A percentile compares a stretch with the other conserved stretches of the same genome.
Conservation (phyloP, 495 filamentous ascomycete genomes). For the Aspergillus diversus region DNA sequence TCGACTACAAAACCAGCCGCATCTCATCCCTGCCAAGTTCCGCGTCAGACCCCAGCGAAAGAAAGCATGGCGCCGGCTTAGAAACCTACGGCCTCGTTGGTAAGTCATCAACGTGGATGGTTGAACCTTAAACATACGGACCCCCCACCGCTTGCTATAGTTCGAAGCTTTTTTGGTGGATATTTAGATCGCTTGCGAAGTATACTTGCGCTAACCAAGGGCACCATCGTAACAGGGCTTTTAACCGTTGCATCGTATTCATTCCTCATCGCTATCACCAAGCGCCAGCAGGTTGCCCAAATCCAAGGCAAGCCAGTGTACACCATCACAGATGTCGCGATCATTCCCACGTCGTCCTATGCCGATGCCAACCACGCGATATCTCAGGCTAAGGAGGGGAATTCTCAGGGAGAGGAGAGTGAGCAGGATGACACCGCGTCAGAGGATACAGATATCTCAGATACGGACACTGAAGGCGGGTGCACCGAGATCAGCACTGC, state of each 20-base stretch:
- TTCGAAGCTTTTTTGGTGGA: background rate
- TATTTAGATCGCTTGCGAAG: slow-evolving; percentile 1
- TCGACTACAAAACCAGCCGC: slow-evolving; percentile 75
- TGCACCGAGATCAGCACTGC: slow-evolving; percentile 40
- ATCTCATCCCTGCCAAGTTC: slow-evolving; percentile 49
- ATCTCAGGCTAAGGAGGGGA: slow-evolving; percentile 58
- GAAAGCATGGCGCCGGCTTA: slow-evolving; percentile 44
- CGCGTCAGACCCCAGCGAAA: slow-evolving; percentile 40
- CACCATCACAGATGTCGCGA: slow-evolving; percentile 78
- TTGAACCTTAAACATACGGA: no score
- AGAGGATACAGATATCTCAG: slow-evolving; percentile 40
- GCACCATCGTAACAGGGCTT: slow-evolving; percentile 55
- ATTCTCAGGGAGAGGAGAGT: slow-evolving; percentile 31
- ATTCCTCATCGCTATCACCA: slow-evolving; percentile 82
- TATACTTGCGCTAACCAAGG: background rate
- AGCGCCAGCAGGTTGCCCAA: slow-evolving; percentile 84
- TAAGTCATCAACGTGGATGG: slow-evolving; percentile 40
- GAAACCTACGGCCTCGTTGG: slow-evolving; percentile 88
- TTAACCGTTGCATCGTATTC: slow-evolving; percentile 72
- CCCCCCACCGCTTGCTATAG: background rate
- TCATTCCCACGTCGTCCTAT: slow-evolving; percentile 82
- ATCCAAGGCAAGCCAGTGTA: slow-evolving; percentile 83
- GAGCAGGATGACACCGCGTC: slow-evolving; percentile 34
- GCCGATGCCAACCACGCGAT: slow-evolving; percentile 74
- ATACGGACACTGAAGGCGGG: slow-evolving; percentile 40